Percentiles rank a stretch among this genome's conserved stretches.
These are phyloP conservation scores for Fusarium devonianum DNA, from an alignment of 2,329 filamentous ascomycete genomes.

Conservation along the genomic window DNA sequence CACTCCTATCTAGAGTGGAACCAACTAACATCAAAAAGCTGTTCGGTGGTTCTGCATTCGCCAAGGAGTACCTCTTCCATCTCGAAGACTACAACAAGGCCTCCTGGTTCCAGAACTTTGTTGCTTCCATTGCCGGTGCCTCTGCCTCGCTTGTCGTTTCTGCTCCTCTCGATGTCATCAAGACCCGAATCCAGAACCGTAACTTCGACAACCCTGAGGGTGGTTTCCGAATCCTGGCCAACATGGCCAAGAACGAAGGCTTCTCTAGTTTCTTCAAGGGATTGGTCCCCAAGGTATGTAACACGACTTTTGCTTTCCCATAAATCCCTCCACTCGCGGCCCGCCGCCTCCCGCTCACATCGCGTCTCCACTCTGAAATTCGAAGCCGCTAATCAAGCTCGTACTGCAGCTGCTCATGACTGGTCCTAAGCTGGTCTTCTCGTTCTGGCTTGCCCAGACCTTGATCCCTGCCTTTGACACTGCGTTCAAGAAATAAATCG, in stretches of 20 bases:
- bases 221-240: conserved; percentile 87
- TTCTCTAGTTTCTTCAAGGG: conserved; percentile 95
- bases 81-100: conserved; percentile 96
- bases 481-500: conserved; percentile 46
- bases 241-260: conserved; percentile 94
- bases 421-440: conserved; percentile 97
- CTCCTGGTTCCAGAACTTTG: conserved; percentile 93
- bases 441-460: conserved; percentile 99
- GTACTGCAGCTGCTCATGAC: conserved; percentile 84
- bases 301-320: not conserved
- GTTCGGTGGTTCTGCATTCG: conserved; percentile 95
- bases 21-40: conserved; percentile 63
- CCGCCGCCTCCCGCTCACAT: conserved; percentile 8
- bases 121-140: conserved; percentile 94
- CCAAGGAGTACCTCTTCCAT: conserved; percentile 94
- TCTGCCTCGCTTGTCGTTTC: conserved; percentile 95
- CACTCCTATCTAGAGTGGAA: not conserved
- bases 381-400: conserved; percentile 29
- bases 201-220: conserved; percentile 99
- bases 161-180: conserved; percentile 96
- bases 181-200: conserved; percentile 96
- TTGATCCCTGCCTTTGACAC: conserved; percentile 89
- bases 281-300: conserved; percentile 80
- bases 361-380: conserved; percentile 18
- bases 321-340: not conserved